Evolutionary conservation across 108 stramenopile species (phyloP).

Genomic region (Schizochytrium sp.): DNA sequence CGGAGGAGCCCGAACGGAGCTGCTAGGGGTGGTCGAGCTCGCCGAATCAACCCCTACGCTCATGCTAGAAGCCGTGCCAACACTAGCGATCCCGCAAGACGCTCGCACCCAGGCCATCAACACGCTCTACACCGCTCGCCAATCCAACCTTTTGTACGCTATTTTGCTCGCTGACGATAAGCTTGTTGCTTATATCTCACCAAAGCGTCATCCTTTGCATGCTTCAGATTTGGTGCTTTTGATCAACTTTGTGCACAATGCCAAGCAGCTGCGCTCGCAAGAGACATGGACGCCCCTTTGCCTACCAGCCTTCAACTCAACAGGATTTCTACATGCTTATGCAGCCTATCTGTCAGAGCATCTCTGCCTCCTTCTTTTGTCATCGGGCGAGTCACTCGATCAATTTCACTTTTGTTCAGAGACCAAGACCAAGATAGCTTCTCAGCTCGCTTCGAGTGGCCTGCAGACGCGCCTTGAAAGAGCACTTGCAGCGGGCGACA

Average conservation of each 20-base stretch:
- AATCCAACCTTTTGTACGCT: background rate
- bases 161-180: background rate
- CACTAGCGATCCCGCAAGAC: background rate
- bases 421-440: background rate
- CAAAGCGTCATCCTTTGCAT: background rate
- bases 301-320: conserved; percentile 3
- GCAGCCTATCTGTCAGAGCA: background rate
- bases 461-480: background rate
- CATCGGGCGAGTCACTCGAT: background rate
- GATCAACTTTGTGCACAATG: background rate
- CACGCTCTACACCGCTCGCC: background rate
- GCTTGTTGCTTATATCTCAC: background rate
- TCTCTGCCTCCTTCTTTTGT: background rate
- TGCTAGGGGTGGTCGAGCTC: background rate
- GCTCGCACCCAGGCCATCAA: background rate
- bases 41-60: background rate
- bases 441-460: background rate
- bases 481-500: background rate
- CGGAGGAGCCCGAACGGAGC: background rate
- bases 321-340: background rate
- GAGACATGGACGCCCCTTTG: conserved; percentile 11
- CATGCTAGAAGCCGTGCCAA: background rate
- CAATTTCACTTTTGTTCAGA: conserved; percentile 1
- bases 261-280: conserved; percentile 11
- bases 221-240: background rate